Percentiles rank a stretch among this genome's conserved stretches.
Evolutionary conservation across 1,139 yeast genomes (phyloP).

Genomic region (Hyphopichia pseudoburtonii): DNA sequence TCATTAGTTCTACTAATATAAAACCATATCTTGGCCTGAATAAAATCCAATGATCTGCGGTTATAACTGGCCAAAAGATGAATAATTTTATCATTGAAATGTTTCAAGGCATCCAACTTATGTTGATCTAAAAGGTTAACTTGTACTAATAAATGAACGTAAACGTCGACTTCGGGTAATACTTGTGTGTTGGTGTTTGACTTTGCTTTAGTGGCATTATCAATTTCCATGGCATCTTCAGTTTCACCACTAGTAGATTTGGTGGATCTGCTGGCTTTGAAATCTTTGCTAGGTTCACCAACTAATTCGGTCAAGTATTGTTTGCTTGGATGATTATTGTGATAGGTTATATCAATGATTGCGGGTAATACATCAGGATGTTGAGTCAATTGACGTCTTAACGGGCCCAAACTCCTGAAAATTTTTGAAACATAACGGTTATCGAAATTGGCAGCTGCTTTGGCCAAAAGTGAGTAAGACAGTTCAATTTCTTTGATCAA

Average conservation of each 20-base stretch:
- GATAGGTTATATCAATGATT: conserved; percentile 56
- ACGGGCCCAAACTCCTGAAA: conserved; percentile 74
- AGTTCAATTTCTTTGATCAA: conserved; percentile 48
- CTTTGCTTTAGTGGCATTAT: conserved; percentile 14
- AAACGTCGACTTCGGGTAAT: conserved; percentile 79
- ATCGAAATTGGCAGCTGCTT: conserved; percentile 77
- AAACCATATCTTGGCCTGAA: conserved; percentile 93
- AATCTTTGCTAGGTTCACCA: too few relatives aligned
- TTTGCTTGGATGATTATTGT: conserved; percentile 43
- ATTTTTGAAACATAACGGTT: conserved; percentile 86
- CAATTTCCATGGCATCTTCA: conserved; percentile 29
- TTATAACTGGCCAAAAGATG: conserved; percentile 62
- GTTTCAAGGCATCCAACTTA: conserved; percentile 48
- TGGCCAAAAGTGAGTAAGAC: conserved; percentile 56
- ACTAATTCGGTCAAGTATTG: conserved; percentile 42
- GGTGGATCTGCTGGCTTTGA: too few relatives aligned
- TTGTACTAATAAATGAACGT: conserved; percentile 75
- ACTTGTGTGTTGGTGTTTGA: conserved; percentile 19
- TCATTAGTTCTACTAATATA: conserved; percentile 83
- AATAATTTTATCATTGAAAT: conserved; percentile 56
- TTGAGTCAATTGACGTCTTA: conserved; percentile 63
- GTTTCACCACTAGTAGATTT: conserved; percentile 12
- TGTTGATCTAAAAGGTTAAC: conserved; percentile 68
- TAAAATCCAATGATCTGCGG: conserved; percentile 80
- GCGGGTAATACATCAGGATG: conserved; percentile 48